Base-by-base conservation (phyloP, 2,329 filamentous ascomycete genomes). In the Trichoderma hamatum region DNA sequence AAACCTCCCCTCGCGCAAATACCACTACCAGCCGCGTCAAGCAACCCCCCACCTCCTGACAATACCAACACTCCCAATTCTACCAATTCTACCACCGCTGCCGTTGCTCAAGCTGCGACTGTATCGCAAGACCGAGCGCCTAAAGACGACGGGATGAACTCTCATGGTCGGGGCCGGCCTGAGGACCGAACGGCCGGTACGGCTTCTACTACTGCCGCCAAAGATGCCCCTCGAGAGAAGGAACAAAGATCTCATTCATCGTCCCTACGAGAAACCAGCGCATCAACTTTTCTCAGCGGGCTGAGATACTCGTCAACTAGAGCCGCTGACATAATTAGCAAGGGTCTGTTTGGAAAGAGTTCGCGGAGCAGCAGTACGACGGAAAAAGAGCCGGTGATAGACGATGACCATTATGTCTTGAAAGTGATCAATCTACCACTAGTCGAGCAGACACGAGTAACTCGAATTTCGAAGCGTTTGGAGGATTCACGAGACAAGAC, bases 401-500 rank as follows among this genome's bases (percentile, higher is more conserved):
- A 93, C 73, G 91, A 94, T 74, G 93, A 96, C 76, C 91, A 93
- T 75, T 97, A 97, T 75, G 86, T 91, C 67, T 85, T 94, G 75
- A 93, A 91, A 74, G 89, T 97, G 54, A 93, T 98, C 78, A 97
- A 96, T 75, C 84, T 92, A 61, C 93, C 94, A 1, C 83, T 98
- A 34, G 86, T 97, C 30, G 91, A 97, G 78, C 95, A 98, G 80
- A 94, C 94, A 7, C 89, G 95, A n/a, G 84, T 90, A 72, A 97
- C 95, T 0, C 88, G 95, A 72, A 97, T 98, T 77, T 96, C 94
- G 9, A 96, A 95, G 80, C 89, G 91, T 34, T 83, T 98, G 54
- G 93, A 96, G 76, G 89, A 92, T 70, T 97, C 94, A 11, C 88
- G 90, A 71, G 95, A 98, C 77, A 97, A 97, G 84, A 98, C 95